Conservation (phyloP, 2,329 filamentous ascomycete genomes). For the Aspergillus sergii region DNA sequence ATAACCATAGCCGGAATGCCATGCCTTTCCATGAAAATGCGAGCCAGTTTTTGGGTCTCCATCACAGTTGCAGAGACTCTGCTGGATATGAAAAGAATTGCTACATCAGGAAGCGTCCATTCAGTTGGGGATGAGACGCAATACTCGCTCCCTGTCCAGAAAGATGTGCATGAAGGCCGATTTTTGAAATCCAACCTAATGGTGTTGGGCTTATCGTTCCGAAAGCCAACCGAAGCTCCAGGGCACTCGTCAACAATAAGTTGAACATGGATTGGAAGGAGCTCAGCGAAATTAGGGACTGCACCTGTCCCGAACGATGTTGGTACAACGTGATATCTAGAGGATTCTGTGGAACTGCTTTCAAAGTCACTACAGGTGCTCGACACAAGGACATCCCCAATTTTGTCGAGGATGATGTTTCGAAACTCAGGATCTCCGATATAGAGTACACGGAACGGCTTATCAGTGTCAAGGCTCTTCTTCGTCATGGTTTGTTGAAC, state of each 20-base stretch:
- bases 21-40: conserved; percentile 47
- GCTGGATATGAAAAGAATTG: conserved; percentile 47
- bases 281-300: conserved; percentile 50
- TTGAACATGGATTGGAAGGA: conserved; percentile 51
- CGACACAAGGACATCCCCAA: conserved; percentile 51
- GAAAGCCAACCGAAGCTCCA: conserved; percentile 32
- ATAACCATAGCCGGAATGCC: conserved; percentile 48
- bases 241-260: conserved; percentile 52
- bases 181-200: conserved; percentile 45
- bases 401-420: conserved; percentile 49
- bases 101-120: conserved; percentile 50
- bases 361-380: conserved; percentile 37
- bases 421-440: conserved; percentile 43
- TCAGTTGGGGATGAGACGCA: conserved; percentile 40
- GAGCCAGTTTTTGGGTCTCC: conserved; percentile 37
- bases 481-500: conserved; percentile 50
- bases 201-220: conserved; percentile 30
- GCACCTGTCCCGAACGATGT: conserved; percentile 50
- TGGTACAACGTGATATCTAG: conserved; percentile 52
- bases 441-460: conserved; percentile 49
- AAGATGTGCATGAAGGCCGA: conserved; percentile 39
- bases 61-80: conserved; percentile 31
- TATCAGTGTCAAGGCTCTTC: conserved; percentile 41
- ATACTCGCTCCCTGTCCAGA: conserved; percentile 41
- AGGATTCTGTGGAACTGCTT: conserved; percentile 42